Conservation (phyloP, 2,329 filamentous ascomycete genomes). For the Ophiostoma ulmi region DNA sequence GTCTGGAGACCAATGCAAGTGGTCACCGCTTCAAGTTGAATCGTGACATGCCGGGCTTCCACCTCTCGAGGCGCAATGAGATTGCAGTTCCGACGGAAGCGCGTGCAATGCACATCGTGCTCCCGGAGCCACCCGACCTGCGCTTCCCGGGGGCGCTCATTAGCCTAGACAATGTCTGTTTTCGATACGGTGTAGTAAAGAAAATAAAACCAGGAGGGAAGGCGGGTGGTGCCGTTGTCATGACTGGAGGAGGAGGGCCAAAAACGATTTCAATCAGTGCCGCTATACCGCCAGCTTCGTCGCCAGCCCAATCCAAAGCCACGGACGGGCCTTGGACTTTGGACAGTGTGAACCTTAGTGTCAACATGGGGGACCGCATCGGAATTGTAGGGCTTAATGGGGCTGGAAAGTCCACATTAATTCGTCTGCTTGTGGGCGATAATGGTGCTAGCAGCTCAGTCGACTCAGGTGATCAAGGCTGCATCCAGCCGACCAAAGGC, state of each 20-base stretch:
- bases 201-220: neutral
- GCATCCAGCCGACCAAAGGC: neutral
- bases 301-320: neutral
- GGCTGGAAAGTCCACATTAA: slow-evolving; percentile 72
- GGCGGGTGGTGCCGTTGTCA: neutral
- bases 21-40: slow-evolving; percentile 78
- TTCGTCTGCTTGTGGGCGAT: slow-evolving; percentile 41
- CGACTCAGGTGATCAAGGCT: neutral
- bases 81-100: neutral
- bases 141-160: neutral
- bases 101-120: neutral
- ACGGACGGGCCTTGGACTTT: neutral
- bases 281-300: neutral
- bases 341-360: neutral
- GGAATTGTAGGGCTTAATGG: slow-evolving; percentile 69
- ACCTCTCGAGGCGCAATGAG: neutral
- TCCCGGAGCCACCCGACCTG: neutral
- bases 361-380: slow-evolving; percentile 4
- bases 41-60: slow-evolving; percentile 40
- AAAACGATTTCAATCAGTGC: neutral
- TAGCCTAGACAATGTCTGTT: neutral
- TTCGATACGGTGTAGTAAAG: neutral
- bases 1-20: slow-evolving; percentile 64
- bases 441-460: neutral
- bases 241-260: neutral